Evolutionary conservation across 1,284 basidiomycete genomes (phyloP), one percentile per base, ranked within the genome.

Genomic region (Ustilago shanxiensis): DNA sequence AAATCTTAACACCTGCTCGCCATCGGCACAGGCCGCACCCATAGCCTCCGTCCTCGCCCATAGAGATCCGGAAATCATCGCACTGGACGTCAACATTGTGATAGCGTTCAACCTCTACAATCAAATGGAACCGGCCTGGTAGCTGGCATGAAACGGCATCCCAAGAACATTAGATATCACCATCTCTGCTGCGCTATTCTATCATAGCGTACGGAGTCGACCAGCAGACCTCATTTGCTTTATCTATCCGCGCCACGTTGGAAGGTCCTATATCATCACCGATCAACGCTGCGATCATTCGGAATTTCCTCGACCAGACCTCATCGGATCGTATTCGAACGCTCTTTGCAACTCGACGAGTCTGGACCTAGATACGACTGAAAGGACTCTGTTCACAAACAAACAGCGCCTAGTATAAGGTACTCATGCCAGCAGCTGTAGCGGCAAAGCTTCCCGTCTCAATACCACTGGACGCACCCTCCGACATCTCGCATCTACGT

Each of bases 381-480:
- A n/a, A 20, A 20, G 20, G 11, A 9, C n/a, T 44, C 41, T 33
- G 3, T n/a, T 44, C 18, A 20, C 3, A 28, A 4, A 24, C 24
- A 10, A n/a, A n/a, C 24, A 26, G n/a, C 28, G 56, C 41, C 37
- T 44, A 14, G 18, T 26, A n/a, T 24, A 31, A 24, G 54, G 35
- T 28, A 4, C 45, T 35, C 49, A 68, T 68, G 66, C 51, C 66
- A 62, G 20, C 60, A 20, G 22, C 50, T 31, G 20, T 62, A 24
- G 33, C 55, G 14, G 26, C 60, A 31, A 50, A 41, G 16, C 37
- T 33, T 47, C 41, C 57, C 31, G 22, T 16, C 45, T 26, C 26
- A 41, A 39, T 61, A n/a, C 18, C 9, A 11, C 11, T 47, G 29
- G 56, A 59, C 35, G 11, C 60, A 11, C 35, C 8, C 60, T 37